A percentile compares a stretch with the other conserved stretches of the same genome.
phyloP scores from a whole-genome alignment of 805 yeast genomes.

The Maudiozyma barnettii region DNA sequence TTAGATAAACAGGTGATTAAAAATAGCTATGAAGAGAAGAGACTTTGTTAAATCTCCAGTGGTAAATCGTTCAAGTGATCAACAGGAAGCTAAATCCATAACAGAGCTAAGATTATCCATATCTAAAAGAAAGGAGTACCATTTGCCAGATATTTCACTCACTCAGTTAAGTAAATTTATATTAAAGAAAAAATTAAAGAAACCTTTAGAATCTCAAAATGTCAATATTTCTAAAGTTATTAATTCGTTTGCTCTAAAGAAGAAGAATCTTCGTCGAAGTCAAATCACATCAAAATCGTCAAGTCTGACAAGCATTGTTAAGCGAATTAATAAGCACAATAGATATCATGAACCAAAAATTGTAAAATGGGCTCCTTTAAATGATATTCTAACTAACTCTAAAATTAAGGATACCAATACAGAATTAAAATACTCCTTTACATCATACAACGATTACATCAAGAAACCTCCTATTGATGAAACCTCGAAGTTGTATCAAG shows the following conservation, averaged over 20 bases:
- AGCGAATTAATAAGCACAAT: no score
- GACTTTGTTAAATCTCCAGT: slow-evolving; percentile 1
- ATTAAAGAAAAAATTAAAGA: not conserved
- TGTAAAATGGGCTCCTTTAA: no score
- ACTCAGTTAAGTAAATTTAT: no score
- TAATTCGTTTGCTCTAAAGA: not conserved
- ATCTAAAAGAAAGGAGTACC: not conserved
- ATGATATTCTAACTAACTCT: no score
- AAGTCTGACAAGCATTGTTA: no score
- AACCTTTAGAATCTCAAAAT: not conserved
- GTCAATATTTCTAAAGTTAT: not conserved
- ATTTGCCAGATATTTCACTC: not conserved
- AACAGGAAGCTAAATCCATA: not conserved
- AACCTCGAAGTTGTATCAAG: not conserved
- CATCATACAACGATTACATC: not conserved
- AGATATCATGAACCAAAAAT: no score
- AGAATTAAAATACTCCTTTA: not conserved
- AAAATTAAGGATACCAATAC: not conserved
- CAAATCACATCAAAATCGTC: not conserved
- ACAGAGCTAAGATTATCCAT: no score
- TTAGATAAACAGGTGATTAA: not conserved
- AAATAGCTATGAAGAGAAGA: not conserved
- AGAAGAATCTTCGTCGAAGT: not conserved
- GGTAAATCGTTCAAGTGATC: not conserved
- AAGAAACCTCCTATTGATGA: not conserved